Conservation (phyloP, 805 yeast genomes). For the Debaryomyces tyrocola region DNA sequence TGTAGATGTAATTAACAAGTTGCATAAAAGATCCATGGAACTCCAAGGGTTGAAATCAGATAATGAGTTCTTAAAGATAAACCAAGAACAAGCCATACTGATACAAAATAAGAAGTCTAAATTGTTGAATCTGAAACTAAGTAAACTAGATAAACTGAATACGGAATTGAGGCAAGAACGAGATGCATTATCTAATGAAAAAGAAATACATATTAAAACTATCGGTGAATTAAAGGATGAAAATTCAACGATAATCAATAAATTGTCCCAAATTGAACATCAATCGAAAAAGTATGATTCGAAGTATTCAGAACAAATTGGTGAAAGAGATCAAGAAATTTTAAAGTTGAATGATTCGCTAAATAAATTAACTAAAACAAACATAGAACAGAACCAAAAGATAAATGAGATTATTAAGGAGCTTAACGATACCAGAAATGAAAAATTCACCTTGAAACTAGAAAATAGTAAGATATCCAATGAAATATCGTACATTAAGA, state of each 20-base stretch:
- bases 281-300: slow-evolving; percentile 11
- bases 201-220: slow-evolving; percentile 9
- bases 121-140: slow-evolving; percentile 17
- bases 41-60: slow-evolving; percentile 30
- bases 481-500: slow-evolving; percentile 31
- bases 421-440: slow-evolving; percentile 36
- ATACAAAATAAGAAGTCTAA: slow-evolving; percentile 24
- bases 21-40: slow-evolving; percentile 26
- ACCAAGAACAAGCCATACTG: slow-evolving; percentile 32
- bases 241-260: slow-evolving; percentile 12
- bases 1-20: slow-evolving; percentile 13
- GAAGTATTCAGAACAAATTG: slow-evolving; percentile 9
- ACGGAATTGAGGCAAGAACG: slow-evolving; percentile 16
- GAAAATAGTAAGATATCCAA: slow-evolving; percentile 34
- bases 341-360: slow-evolving; percentile 26
- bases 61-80: slow-evolving; percentile 30
- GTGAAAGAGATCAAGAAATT: slow-evolving; percentile 22
- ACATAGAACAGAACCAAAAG: slow-evolving; percentile 36
- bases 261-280: slow-evolving; percentile 15
- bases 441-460: slow-evolving; percentile 35
- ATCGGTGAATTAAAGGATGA: slow-evolving; percentile 15
- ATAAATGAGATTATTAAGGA: slow-evolving; percentile 35
- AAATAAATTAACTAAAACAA: slow-evolving; percentile 29
- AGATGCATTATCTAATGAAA: slow-evolving; percentile 11
- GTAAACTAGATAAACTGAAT: slow-evolving; percentile 21